A percentile compares a stretch with the other conserved stretches of the same genome.
Evolutionary conservation across 108 stramenopile genomes (phyloP).

Genomic region (Nitzschia palea): DNA sequence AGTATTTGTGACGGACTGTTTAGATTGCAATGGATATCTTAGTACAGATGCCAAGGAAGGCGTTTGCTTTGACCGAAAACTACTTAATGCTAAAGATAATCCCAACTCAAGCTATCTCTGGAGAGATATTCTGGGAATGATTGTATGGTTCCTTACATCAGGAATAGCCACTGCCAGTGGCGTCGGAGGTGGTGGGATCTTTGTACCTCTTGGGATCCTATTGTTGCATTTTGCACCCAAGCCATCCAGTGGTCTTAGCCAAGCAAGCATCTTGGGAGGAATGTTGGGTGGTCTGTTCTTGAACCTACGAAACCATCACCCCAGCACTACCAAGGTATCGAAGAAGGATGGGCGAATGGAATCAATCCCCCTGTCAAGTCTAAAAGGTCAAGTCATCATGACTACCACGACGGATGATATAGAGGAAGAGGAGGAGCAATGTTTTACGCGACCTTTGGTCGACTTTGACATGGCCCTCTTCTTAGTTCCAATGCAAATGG

Average conservation of each 20-base stretch:
- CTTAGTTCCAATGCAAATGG: slow-evolving; percentile 73
- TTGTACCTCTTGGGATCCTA: slow-evolving; percentile 69
- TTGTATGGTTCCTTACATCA: slow-evolving; percentile 67
- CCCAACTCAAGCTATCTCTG: slow-evolving; percentile 53
- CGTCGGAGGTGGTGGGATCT: slow-evolving; percentile 76
- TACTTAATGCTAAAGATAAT: slow-evolving; percentile 53
- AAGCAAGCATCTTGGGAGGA: slow-evolving; percentile 71
- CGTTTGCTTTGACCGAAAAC: slow-evolving; percentile 55
- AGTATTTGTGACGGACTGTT: slow-evolving; percentile 35
- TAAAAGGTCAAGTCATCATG: slow-evolving; percentile 25
- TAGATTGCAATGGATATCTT: slow-evolving; percentile 36
- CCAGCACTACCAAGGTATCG: slow-evolving; percentile 25
- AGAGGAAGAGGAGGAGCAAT: slow-evolving; percentile 39
- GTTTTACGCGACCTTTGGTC: slow-evolving; percentile 67
- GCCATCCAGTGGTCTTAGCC: slow-evolving; percentile 52
- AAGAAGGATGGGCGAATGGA: background rate
- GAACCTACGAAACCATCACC: slow-evolving; percentile 55
- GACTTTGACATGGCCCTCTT: slow-evolving; percentile 72
- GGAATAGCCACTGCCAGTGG: slow-evolving; percentile 67
- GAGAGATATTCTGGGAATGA: slow-evolving; percentile 55
- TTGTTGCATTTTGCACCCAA: slow-evolving; percentile 65
- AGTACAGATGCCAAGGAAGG: slow-evolving; percentile 35
- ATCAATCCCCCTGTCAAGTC: slow-evolving; percentile 15
- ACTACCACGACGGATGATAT: slow-evolving; percentile 19
- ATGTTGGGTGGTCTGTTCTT: slow-evolving; percentile 57